Conservation (phyloP, 1,284 basidiomycete species). For the Phylloporus sp. region DNA sequence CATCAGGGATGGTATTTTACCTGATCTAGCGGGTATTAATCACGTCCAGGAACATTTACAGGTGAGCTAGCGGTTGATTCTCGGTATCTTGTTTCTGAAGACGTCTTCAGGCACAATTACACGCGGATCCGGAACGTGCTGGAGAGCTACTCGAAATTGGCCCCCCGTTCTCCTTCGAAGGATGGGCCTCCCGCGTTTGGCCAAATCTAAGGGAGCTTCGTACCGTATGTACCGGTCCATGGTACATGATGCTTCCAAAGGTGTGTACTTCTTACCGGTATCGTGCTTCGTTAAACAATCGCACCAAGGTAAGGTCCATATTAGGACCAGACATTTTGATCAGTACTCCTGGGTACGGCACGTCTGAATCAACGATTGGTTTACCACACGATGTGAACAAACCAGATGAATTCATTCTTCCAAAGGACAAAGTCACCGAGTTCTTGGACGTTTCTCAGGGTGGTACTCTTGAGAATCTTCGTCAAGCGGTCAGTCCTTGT, state of each 20-base stretch:
- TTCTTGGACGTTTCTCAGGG: too few relatives aligned
- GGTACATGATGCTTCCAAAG: neutral
- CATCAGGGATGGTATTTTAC: constrained; percentile 26
- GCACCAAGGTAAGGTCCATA: constrained; percentile 23
- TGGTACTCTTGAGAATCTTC: constrained; percentile 15
- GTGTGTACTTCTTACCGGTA: neutral
- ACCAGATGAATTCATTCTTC: too few relatives aligned
- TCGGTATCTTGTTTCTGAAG: neutral
- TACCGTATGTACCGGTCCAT: neutral
- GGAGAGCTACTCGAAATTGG: constrained; percentile 2
- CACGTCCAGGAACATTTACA: constrained; percentile 25
- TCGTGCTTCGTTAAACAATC: neutral
- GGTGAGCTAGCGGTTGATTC: constrained; percentile 3
- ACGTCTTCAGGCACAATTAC: constrained; percentile 8
- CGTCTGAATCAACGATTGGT: constrained; percentile 13
- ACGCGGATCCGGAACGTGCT: constrained; percentile 5
- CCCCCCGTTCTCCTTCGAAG: constrained; percentile 3
- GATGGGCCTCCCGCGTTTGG: constrained; percentile 7
- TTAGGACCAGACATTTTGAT: constrained; percentile 23
- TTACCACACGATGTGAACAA: too few relatives aligned
- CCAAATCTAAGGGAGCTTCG: neutral
- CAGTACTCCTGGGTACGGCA: constrained; percentile 13
- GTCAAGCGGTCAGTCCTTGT: constrained; percentile 22
- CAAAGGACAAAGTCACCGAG: too few relatives aligned
- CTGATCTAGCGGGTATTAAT: constrained; percentile 23